These are phyloP conservation scores for Allomyces arbusculus DNA, from an alignment of 192 early-diverging fungal species.

Conservation along the genomic window DNA sequence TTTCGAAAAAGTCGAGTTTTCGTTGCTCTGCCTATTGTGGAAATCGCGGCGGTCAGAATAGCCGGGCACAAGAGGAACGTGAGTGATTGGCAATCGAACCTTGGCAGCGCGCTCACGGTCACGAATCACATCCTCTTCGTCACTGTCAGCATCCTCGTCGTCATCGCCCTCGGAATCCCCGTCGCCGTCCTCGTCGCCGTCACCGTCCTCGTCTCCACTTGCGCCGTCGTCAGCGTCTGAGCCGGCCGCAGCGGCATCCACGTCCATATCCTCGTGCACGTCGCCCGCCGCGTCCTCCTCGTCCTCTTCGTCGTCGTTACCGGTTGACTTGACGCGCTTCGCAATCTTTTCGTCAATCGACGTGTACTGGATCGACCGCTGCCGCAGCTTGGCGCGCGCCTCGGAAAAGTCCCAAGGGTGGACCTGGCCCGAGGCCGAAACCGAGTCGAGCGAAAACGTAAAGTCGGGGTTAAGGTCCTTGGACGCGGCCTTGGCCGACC, in stretches of 20 bases:
- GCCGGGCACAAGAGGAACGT: background rate
- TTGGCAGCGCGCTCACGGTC: conserved; percentile 20
- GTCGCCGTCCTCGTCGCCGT: conserved; percentile 15
- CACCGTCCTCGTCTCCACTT: conserved; percentile 13
- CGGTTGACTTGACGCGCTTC: conserved; percentile 8
- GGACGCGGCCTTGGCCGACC: background rate
- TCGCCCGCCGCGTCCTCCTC: conserved; percentile 4
- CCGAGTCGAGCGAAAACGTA: conserved; percentile 55
- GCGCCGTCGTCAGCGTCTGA: conserved; percentile 27
- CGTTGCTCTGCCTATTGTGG: background rate
- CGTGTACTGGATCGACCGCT: conserved; percentile 16
- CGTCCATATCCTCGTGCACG: conserved; percentile 18
- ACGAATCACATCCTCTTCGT: conserved; percentile 17
- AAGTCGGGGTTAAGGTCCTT: conserved; percentile 50
- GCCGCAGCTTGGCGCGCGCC: conserved; percentile 43
- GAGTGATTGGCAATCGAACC: background rate
- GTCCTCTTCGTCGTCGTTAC: conserved; percentile 11
- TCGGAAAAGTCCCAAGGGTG: conserved; percentile 64
- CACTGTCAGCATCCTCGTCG: conserved; percentile 10
- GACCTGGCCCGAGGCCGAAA: conserved; percentile 26
- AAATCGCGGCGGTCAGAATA: background rate
- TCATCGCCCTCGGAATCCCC: conserved; percentile 14
- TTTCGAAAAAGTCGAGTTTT: conserved; percentile 38
- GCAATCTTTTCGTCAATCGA: conserved; percentile 12
- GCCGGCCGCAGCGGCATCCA: conserved; percentile 22